Base-by-base conservation (phyloP, 176 grass and related monocot genomes). In the Cenchrus americanus region DNA sequence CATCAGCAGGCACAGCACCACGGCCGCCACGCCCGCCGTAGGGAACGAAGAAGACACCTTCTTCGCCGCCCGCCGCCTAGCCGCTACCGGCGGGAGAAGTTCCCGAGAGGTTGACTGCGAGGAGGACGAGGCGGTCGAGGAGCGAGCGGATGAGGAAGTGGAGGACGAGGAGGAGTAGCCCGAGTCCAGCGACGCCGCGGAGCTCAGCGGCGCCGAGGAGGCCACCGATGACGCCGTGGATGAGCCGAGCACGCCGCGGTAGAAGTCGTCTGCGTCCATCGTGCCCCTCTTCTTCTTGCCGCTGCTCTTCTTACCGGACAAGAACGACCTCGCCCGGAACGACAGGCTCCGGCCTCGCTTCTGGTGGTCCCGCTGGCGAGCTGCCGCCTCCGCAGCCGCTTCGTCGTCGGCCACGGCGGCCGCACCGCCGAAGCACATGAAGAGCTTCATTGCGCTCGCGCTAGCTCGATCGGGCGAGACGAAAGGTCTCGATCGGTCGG, bases 1-100 rank as follows among this genome's bases (percentile, higher is more conserved):
- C 91, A 88, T 71, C 10, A 84, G 55, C 12, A 93, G 82, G 85
- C 91, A 79, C 67, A 90, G 62, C 6, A 88, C 27, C 12, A 88
- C 67, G 15, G 83, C 72, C 7, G 62, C 82, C 13, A 15, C 85
- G 0, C 82, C 82, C 10, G 37, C 52, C 60, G 6, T 27, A 14
- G 91, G 44, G 46, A 13, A 75, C 27, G 73, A 21, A 8, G 72
- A 18, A 9, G 44, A 7, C 30, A 4, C 11, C 49, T 15, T 50
- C 0, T 51, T 52, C 61, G 44, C 14, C 47, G 10, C 9, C 15
- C 4, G 12, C 21, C 11, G 53, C 42, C 4, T 71, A 37, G 34
- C 34, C 49, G 19, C 22, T 10, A 58, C 5, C 21, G 75, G 41
- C 13, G 57, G 51, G 8, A 41, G 32, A 10, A 26, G 10, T 79